Percentiles rank a stretch among this genome's conserved stretches.
Evolutionary conservation across 2,329 filamentous ascomycete genomes (phyloP).

Genomic region (Botrytis fabae): DNA sequence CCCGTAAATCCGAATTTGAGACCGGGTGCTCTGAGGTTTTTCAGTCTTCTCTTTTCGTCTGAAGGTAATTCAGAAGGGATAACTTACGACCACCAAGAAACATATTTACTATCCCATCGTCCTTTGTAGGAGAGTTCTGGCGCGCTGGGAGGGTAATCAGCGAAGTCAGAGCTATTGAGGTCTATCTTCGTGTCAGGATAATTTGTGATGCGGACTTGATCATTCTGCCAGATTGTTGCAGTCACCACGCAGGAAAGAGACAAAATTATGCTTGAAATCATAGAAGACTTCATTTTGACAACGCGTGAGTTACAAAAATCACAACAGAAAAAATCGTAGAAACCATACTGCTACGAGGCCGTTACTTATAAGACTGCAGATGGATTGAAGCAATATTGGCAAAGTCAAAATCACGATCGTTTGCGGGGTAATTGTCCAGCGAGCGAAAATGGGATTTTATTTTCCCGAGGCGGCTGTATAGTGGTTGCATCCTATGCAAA

Average conservation of each 20-base stretch:
- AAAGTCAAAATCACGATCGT: background rate
- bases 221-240: constrained; percentile 38
- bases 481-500: constrained; percentile 1
- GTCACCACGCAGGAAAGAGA: constrained; percentile 22
- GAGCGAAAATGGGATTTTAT: constrained; percentile 4
- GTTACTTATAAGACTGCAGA: background rate
- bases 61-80: background rate
- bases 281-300: constrained; percentile 27
- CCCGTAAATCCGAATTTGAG: constrained; percentile 36
- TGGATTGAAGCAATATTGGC: constrained; percentile 2
- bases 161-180: constrained; percentile 44
- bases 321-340: background rate
- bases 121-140: constrained; percentile 61
- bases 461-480: constrained; percentile 22
- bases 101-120: constrained; percentile 59
- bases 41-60: constrained; percentile 20
- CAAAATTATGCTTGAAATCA: constrained; percentile 12
- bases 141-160: constrained; percentile 52
- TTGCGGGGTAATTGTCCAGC: constrained; percentile 14
- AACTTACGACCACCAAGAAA: constrained; percentile 61
- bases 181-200: constrained; percentile 47
- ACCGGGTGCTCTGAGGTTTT: constrained; percentile 41
- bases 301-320: background rate
- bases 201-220: constrained; percentile 45
- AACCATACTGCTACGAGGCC: background rate